Evolutionary conservation across 2,329 filamentous ascomycete species (phyloP).

Genomic region (Myriosclerotinia scirpicola): DNA sequence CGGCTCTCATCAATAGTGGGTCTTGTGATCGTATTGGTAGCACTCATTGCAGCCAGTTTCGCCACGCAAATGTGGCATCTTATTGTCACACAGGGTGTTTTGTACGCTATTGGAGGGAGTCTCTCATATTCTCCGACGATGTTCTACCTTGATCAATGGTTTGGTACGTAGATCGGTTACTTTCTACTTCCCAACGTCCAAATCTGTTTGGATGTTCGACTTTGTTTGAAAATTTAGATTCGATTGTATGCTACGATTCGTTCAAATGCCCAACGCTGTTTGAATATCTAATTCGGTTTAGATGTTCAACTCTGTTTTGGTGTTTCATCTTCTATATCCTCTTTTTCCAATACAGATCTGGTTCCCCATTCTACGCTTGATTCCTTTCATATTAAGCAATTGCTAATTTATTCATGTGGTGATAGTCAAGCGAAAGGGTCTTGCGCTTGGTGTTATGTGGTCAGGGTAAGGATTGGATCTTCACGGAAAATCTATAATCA

Average conservation of each 20-base stretch:
- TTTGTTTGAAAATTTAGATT: not conserved
- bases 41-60: conserved; percentile 46
- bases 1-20: conserved; percentile 40
- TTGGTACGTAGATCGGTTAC: conserved; percentile 29
- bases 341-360: not conserved
- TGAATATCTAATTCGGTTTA: not conserved
- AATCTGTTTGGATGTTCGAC: not conserved
- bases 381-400: too few species aligned
- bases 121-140: conserved; percentile 46
- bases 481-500: not conserved
- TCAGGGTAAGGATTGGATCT: conserved; percentile 30
- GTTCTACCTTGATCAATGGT: conserved; percentile 51
- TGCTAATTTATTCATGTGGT: not conserved
- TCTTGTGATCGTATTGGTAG: conserved; percentile 42
- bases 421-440: conserved; percentile 44
- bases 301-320: not conserved
- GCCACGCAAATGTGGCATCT: conserved; percentile 46
- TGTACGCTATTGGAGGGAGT: conserved; percentile 47
- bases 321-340: not conserved
- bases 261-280: not conserved
- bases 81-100: conserved; percentile 48
- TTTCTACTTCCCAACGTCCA: not conserved
- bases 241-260: not conserved
- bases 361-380: not conserved
- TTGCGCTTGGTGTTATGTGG: conserved; percentile 53